A percentile compares a stretch with the other conserved stretches of the same genome.
These are phyloP conservation scores for Draba incana DNA, from an alignment of 345 rosid species.

Conservation along the genomic window DNA sequence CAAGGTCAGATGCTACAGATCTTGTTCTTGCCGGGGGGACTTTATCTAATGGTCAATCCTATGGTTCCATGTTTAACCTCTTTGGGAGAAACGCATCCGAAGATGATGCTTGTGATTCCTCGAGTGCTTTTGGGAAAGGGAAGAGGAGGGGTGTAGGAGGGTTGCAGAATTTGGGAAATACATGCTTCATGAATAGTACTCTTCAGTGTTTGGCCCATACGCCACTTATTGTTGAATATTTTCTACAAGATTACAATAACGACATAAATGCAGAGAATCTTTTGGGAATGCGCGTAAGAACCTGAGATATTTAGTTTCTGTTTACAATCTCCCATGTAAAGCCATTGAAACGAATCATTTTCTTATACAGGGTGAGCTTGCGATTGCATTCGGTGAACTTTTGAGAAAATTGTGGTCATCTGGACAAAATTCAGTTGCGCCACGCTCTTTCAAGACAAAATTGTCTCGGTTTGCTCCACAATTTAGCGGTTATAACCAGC, in stretches of 20 bases:
- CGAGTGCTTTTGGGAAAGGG: constrained; percentile 50
- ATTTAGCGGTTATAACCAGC: constrained; percentile 97
- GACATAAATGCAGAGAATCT: constrained; percentile 88
- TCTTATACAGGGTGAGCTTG: constrained; percentile 87
- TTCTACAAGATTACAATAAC: constrained; percentile 71
- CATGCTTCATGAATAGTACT: constrained; percentile 96
- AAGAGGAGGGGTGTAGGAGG: constrained; percentile 86
- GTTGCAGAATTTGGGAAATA: constrained; percentile 91
- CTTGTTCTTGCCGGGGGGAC: constrained; percentile 64
- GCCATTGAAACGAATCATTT: constrained; percentile 14
- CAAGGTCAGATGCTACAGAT: constrained; percentile 51
- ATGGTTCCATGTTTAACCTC: constrained; percentile 45
- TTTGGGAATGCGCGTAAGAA: constrained; percentile 84
- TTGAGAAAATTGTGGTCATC: constrained; percentile 85
- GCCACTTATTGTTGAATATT: constrained; percentile 77
- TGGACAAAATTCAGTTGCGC: constrained; percentile 64
- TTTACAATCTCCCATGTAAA: constrained; percentile 13
- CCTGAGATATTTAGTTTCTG: constrained; percentile 28
- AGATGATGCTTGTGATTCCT: constrained; percentile 50
- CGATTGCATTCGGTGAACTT: constrained; percentile 82
- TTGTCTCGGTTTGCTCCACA: constrained; percentile 91
- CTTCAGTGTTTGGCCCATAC: constrained; percentile 94
- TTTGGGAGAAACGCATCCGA: constrained; percentile 44
- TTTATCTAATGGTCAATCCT: constrained; percentile 70
- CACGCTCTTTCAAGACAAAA: constrained; percentile 79